These are phyloP conservation scores for Setomelanomma holmii DNA, from an alignment of 2,329 filamentous ascomycete species.

Conservation along the genomic window DNA sequence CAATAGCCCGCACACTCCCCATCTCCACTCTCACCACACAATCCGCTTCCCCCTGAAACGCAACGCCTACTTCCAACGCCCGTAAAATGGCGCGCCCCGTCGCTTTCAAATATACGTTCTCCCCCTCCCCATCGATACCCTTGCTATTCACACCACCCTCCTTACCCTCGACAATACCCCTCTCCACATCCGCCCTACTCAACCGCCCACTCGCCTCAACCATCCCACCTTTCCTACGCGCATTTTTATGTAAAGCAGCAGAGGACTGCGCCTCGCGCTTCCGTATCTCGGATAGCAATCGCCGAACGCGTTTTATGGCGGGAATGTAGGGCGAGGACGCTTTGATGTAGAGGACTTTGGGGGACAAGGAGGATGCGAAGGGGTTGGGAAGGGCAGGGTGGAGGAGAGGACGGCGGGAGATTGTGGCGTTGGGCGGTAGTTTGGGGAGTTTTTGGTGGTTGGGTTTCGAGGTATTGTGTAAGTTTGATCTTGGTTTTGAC, in stretches of 20 bases:
- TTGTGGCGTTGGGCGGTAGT: slow-evolving; percentile 48
- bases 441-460: slow-evolving; percentile 20
- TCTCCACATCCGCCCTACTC: slow-evolving; percentile 40
- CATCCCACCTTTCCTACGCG: slow-evolving; percentile 3
- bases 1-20: slow-evolving; percentile 68
- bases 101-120: slow-evolving; percentile 67
- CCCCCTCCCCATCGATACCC: slow-evolving; percentile 29
- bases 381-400: slow-evolving; percentile 63
- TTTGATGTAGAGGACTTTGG: slow-evolving; percentile 71
- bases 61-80: slow-evolving; percentile 67
- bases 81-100: slow-evolving; percentile 72
- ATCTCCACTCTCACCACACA: slow-evolving; percentile 68
- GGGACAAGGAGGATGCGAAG: slow-evolving; percentile 56
- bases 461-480: not conserved
- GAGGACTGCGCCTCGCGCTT: slow-evolving; percentile 56
- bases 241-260: slow-evolving; percentile 2
- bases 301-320: slow-evolving; percentile 69
- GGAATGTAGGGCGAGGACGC: slow-evolving; percentile 72
- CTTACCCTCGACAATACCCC: slow-evolving; percentile 31
- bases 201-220: slow-evolving; percentile 33
- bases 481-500: slow-evolving; percentile 6
- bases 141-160: slow-evolving; percentile 10
- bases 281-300: slow-evolving; percentile 65
- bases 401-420: slow-evolving; percentile 65
- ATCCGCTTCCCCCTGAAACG: slow-evolving; percentile 68